Base-by-base conservation (phyloP, 2,329 filamentous ascomycete genomes). In the Diplocarpon rosae region DNA sequence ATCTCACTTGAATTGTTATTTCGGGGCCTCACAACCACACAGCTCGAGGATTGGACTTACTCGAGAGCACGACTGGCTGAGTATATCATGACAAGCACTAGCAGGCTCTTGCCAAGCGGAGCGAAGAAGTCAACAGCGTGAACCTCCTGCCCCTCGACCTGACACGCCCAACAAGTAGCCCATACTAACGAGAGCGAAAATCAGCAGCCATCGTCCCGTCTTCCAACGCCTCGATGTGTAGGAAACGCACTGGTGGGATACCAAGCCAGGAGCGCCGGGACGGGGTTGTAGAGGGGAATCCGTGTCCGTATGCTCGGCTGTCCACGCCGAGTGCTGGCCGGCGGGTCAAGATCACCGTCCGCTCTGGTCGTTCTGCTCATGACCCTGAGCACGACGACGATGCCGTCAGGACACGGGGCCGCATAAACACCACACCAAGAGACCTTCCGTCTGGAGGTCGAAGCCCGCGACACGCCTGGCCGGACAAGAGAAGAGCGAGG, bases 171-270 rank as follows among this genome's bases (percentile, higher is more conserved):
- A 31, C 40, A 42, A 10, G 33, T 12, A 1, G 24, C 28, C 40
- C 40, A 42, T 7, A 42, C 40, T 42, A 29, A 24, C 24, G 15
- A 10, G 3, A 39, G n/a, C 13, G 27, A 31, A 13, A 10, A 17
- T 12, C 14, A 10, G 9, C 6, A 32, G 15, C 28, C 36, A n/a
- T 27, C 4, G 12, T 29, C 15, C 6, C 15, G n/a, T n/a, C n/a
- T n/a, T n/a, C n/a, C n/a, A n/a, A n/a, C n/a, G n/a, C n/a, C n/a
- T n/a, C n/a, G n/a, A n/a, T n/a, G n/a, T n/a, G n/a, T n/a, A n/a
- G 24, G 20, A 37, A 30, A 42, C 40, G 12, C 34, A 42, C 40
- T 34, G 9, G n/a, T 42, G 5, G 40, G 33, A 29, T 15, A 42
- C 33, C 32, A 36, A 20, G 24, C 40, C 13, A 37, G 15, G 14